phyloP scores from a whole-genome alignment of 2,329 filamentous ascomycete genomes.

The Penicillium sp. region DNA sequence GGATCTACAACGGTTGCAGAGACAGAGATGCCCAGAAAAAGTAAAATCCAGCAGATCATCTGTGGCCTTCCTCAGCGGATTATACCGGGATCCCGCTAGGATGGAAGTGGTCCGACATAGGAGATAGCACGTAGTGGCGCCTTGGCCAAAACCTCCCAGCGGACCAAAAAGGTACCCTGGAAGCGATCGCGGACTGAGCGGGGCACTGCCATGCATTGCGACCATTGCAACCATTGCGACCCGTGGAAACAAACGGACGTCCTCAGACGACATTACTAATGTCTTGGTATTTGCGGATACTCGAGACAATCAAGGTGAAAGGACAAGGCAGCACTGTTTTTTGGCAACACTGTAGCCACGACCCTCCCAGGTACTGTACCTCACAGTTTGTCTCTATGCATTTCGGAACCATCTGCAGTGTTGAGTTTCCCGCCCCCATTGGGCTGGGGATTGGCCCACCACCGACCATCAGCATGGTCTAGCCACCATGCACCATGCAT shows the following conservation, averaged over 20 bases:
- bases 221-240: not conserved
- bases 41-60: not conserved
- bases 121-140: conserved; percentile 1
- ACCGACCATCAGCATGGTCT: conserved; percentile 3
- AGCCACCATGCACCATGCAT: conserved; percentile 12
- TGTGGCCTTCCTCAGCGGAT: not conserved
- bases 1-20: conserved; percentile 10
- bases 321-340: not conserved
- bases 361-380: conserved; percentile 2
- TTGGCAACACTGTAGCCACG: not conserved
- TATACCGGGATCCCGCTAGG: not conserved
- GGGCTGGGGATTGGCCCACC: not conserved
- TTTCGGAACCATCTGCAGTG: not conserved
- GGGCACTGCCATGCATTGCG: conserved; percentile 12
- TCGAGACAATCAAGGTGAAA: not conserved
- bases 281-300: not conserved
- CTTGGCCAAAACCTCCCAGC: not conserved
- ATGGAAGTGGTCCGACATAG: not conserved
- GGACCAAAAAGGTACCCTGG: conserved; percentile 8
- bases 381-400: conserved; percentile 13
- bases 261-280: not conserved
- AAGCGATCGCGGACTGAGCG: conserved; percentile 9
- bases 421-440: conserved; percentile 3
- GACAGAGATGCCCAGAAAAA: not conserved
- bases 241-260: conserved; percentile 7